Evolutionary conservation across 2,329 filamentous ascomycete genomes (phyloP).

Genomic region (Epichloe gansuensis): DNA sequence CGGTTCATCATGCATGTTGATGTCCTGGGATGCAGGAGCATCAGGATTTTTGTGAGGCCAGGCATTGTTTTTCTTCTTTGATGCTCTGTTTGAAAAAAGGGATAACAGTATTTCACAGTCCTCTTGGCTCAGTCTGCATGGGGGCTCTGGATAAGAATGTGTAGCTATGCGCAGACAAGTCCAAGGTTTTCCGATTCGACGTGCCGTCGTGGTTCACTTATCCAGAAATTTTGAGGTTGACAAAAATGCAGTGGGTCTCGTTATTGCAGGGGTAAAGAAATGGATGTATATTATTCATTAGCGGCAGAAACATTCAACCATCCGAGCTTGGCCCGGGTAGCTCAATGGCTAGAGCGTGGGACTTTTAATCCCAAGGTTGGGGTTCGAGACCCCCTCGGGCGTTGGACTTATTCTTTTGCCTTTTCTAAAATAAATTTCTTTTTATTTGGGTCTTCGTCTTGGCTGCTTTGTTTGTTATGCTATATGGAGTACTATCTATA

Average conservation of each 20-base stretch:
- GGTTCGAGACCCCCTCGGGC: slow-evolving; percentile 23
- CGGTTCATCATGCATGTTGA: slow-evolving; percentile 33
- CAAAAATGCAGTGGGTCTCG: not conserved
- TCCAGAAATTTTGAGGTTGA: slow-evolving; percentile 8
- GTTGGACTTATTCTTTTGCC: slow-evolving; percentile 1
- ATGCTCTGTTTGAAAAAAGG: no score
- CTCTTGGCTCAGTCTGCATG: no score
- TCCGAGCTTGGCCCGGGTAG: slow-evolving; percentile 14
- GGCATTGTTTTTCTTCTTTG: slow-evolving; percentile 20
- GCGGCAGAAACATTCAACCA: not conserved
- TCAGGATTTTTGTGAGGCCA: slow-evolving; percentile 26
- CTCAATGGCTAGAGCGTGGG: slow-evolving; percentile 24
- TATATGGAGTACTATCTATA: no score
- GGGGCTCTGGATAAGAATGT: no score
- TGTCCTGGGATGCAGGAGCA: slow-evolving; percentile 20
- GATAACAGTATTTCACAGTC: no score
- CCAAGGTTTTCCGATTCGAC: not conserved
- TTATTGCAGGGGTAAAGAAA: accelerated
- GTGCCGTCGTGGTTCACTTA: not conserved
- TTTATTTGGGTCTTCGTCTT: not conserved
- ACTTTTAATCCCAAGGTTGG: slow-evolving; percentile 23
- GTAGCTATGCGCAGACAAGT: not conserved
- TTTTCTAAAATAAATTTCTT: accelerated
- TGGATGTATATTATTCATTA: not conserved
- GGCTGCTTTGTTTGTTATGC: not conserved